phyloP scores from a whole-genome alignment of 805 yeast genomes.

The Monosporozyma servazzii region DNA sequence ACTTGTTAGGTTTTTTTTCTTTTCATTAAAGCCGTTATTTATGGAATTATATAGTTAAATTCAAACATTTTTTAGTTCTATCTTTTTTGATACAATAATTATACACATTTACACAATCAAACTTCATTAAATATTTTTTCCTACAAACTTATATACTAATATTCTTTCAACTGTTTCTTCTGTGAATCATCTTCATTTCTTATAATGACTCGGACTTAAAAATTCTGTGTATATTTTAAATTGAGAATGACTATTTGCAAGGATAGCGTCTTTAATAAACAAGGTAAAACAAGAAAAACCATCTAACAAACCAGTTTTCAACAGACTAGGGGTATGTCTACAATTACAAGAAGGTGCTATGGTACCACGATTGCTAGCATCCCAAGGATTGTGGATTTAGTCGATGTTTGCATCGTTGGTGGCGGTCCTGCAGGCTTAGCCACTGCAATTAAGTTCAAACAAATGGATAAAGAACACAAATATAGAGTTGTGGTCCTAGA shows the following conservation, averaged over 20 bases:
- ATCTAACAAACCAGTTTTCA: neutral
- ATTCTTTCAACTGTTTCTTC: neutral
- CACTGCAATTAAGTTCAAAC: constrained; percentile 84
- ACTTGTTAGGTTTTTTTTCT: neutral
- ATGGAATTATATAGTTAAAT: neutral
- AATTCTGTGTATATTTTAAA: neutral
- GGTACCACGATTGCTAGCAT: neutral
- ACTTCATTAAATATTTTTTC: neutral
- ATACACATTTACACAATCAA: neutral
- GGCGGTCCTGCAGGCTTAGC: constrained; percentile 98
- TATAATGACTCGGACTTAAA: neutral
- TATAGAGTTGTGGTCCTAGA: constrained; percentile 83
- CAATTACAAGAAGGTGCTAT: neutral
- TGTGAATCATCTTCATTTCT: neutral
- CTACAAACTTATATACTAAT: neutral
- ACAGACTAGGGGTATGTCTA: neutral
- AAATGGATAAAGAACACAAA: constrained; percentile 66
- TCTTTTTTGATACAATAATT: neutral
- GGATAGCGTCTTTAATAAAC: no score
- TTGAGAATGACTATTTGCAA: neutral
- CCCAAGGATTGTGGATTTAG: constrained; percentile 69
- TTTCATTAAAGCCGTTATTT: neutral
- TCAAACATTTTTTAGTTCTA: neutral
- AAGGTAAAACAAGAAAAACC: neutral
- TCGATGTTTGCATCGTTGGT: constrained; percentile 92